A percentile compares a stretch with the other conserved stretches of the same genome.
These are phyloP conservation scores for Juglanconis oblonga DNA, from an alignment of 2,329 filamentous ascomycete species.

Conservation along the genomic window DNA sequence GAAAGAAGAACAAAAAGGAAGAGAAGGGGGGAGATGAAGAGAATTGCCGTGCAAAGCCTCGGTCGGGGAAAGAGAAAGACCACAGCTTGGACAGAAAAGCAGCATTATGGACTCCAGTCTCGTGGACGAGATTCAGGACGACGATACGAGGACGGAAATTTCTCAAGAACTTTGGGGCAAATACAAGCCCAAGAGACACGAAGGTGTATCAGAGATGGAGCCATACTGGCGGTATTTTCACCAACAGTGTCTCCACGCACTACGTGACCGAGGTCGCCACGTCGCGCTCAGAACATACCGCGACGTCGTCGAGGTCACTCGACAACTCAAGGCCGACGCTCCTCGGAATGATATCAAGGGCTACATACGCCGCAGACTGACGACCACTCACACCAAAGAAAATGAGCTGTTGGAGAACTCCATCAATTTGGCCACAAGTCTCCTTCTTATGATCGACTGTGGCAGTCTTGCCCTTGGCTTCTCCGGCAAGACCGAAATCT, in stretches of 20 bases:
- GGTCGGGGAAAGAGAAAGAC: neutral
- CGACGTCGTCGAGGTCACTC: conserved; percentile 5
- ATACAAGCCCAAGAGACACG: neutral
- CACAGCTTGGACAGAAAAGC: neutral
- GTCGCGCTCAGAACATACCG: neutral
- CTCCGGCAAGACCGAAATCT: neutral
- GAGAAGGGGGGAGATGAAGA: no score
- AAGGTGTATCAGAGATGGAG: neutral
- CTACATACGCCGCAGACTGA: neutral
- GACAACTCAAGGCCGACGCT: neutral
- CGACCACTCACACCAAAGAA: neutral
- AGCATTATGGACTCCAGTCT: neutral
- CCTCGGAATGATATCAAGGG: neutral
- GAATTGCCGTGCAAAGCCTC: neutral
- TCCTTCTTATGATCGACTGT: conserved; percentile 4
- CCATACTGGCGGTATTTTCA: conserved; percentile 3
- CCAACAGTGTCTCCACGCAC: neutral
- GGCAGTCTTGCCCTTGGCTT: neutral
- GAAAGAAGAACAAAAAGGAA: no score
- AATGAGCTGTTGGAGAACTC: conserved; percentile 1
- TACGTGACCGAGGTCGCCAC: neutral
- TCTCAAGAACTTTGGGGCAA: neutral
- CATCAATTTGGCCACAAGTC: neutral
- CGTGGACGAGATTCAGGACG: neutral
- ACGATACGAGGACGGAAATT: neutral